phyloP scores from a whole-genome alignment of 495 filamentous ascomycete genomes.

The Penicillium lividum region DNA sequence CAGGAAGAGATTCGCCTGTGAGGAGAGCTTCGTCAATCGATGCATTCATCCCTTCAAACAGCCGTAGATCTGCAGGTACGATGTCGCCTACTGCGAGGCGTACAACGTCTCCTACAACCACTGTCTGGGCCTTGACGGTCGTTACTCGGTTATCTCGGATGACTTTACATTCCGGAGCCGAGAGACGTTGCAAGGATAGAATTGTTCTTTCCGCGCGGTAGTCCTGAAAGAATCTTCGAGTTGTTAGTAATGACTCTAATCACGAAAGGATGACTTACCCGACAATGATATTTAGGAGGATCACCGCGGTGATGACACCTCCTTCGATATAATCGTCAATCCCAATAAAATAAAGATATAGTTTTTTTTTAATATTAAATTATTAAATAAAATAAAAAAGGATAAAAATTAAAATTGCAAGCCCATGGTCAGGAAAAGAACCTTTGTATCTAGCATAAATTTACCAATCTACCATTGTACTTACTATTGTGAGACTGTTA shows the following conservation, averaged over 20 bases:
- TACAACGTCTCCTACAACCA: constrained; percentile 84
- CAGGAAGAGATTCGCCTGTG: constrained; percentile 62
- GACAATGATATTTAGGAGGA: constrained; percentile 74
- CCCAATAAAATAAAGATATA: too few relatives aligned
- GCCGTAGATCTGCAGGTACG: constrained; percentile 68
- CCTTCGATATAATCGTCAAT: constrained; percentile 82
- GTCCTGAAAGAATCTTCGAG: constrained; percentile 68
- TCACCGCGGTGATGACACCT: constrained; percentile 78
- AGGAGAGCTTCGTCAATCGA: constrained; percentile 61
- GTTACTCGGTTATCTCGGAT: constrained; percentile 68
- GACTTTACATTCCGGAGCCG: constrained; percentile 75
- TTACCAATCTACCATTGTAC: neutral
- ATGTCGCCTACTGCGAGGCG: constrained; percentile 68
- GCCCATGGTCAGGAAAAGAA: constrained; percentile 81
- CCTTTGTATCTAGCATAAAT: constrained; percentile 42
- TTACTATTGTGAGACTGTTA: constrained; percentile 64
- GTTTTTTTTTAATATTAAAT: too few relatives aligned
- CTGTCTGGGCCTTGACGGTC: constrained; percentile 66
- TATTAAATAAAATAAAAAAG: too few relatives aligned
- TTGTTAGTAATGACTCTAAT: neutral
- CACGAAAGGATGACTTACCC: constrained; percentile 42
- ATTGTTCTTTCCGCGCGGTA: constrained; percentile 86
- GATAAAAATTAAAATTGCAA: too few relatives aligned
- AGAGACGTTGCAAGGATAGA: constrained; percentile 73
- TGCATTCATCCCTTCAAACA: constrained; percentile 78